Conservation (phyloP, 1,139 yeast species). For the Saccharomyces hybrid region DNA sequence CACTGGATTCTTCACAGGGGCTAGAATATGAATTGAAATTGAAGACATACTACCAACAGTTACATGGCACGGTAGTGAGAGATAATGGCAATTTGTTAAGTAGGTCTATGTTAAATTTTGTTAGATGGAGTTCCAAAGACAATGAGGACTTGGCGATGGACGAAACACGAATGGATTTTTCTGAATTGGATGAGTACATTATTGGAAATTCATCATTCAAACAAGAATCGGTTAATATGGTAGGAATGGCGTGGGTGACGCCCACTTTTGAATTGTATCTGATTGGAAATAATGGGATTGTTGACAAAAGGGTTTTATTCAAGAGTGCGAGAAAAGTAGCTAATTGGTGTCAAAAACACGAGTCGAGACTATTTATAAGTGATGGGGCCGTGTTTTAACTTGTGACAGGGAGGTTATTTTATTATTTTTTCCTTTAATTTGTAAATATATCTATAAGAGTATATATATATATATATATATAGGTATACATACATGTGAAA, state of each 20-base stretch:
- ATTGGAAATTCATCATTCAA: conserved; percentile 9
- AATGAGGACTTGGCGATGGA: conserved; percentile 10
- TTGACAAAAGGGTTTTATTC: conserved; percentile 42
- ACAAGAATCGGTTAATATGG: conserved; percentile 31
- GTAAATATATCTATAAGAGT: neutral
- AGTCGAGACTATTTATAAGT: conserved; percentile 49
- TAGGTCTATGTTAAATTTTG: conserved; percentile 23
- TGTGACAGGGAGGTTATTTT: neutral
- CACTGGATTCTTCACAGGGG: conserved; percentile 1
- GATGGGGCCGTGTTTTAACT: conserved; percentile 52
- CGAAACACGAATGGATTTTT: conserved; percentile 1
- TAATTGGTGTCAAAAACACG: conserved; percentile 51
- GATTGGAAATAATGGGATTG: conserved; percentile 43
- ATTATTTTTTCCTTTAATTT: neutral
- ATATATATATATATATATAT: neutral
- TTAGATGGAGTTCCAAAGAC: conserved; percentile 31
- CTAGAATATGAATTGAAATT: conserved; percentile 17
- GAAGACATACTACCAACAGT: conserved; percentile 23
- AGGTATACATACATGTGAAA: neutral
- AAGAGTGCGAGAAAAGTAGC: conserved; percentile 46
- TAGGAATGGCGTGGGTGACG: conserved; percentile 50
- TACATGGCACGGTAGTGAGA: conserved; percentile 21
- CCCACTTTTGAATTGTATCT: conserved; percentile 50
- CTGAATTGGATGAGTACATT: conserved; percentile 3
- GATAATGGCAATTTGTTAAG: conserved; percentile 23